These are phyloP conservation scores for Leccinum griseonigrum DNA, from an alignment of 1,284 basidiomycete species.

Conservation along the genomic window DNA sequence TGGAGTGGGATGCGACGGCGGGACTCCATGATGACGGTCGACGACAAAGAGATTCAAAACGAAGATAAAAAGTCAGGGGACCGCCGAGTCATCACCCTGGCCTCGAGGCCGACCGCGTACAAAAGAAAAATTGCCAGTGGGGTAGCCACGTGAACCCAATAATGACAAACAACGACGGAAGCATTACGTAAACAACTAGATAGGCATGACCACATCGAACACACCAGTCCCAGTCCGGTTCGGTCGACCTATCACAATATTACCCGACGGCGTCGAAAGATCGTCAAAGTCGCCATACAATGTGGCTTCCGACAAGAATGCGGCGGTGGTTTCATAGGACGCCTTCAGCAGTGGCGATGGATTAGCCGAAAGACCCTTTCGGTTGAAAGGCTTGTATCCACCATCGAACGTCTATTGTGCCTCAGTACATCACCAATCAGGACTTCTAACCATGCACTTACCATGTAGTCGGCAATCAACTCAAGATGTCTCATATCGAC, in stretches of 20 bases:
- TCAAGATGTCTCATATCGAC: conserved; percentile 95
- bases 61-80: conserved; percentile 25
- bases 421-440: conserved; percentile 6
- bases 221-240: conserved; percentile 84
- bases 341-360: conserved; percentile 95
- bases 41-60: conserved; percentile 8
- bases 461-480: conserved; percentile 99
- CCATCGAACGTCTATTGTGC: conserved; percentile 86
- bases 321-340: conserved; percentile 96
- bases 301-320: conserved; percentile 93
- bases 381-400: conserved; percentile 97
- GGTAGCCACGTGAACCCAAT: conserved; percentile 16
- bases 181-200: conserved; percentile 24
- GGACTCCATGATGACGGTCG: conserved; percentile 25
- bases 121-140: conserved; percentile 17
- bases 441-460: conserved; percentile 37
- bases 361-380: conserved; percentile 89
- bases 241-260: conserved; percentile 88
- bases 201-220: conserved; percentile 77
- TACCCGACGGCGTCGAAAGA: conserved; percentile 84
- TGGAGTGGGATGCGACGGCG: conserved; percentile 47
- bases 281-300: conserved; percentile 95
- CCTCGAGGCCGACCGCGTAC: conserved; percentile 21
- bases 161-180: conserved; percentile 27
- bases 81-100: conserved; percentile 26